A percentile compares a stretch with the other conserved stretches of the same genome.
These are phyloP conservation scores for Fabrea salina DNA, from an alignment of 169 alveolate species.

Conservation along the genomic window DNA sequence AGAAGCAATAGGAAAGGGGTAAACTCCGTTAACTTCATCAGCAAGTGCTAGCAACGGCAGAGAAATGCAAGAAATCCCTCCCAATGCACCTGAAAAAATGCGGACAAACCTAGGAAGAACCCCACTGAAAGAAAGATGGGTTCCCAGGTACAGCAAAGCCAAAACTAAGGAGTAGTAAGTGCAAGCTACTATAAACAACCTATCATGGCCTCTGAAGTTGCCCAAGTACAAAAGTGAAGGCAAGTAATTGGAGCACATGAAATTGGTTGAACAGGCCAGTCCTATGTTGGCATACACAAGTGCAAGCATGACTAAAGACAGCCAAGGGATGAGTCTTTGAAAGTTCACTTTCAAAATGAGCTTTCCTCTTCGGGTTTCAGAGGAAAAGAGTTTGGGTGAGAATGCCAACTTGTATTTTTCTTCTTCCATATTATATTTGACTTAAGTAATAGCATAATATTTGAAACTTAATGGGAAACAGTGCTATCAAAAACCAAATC, in stretches of 20 bases:
- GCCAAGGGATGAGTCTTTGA: neutral
- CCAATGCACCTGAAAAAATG: neutral
- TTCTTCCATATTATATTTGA: too few species aligned
- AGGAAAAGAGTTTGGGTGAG: too few species aligned
- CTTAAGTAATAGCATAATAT: too few species aligned
- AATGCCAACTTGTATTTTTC: too few species aligned
- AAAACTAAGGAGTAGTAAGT: constrained; percentile 3
- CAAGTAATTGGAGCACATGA: neutral
- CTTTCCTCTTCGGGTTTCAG: too few species aligned
- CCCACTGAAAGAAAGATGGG: neutral
- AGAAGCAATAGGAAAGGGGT: neutral
- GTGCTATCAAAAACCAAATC: neutral
- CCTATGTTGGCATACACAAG: neutral
- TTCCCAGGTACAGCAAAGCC: neutral
- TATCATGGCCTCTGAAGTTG: constrained; percentile 34
- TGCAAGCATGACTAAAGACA: neutral
- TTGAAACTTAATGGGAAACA: constrained; percentile 32
- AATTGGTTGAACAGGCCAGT: constrained; percentile 22
- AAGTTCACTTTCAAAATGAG: too few species aligned
- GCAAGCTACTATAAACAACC: constrained; percentile 25
- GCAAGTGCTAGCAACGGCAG: constrained; percentile 19
- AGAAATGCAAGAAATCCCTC: neutral
- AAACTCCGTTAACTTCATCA: constrained; percentile 14
- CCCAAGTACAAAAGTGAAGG: constrained; percentile 25
- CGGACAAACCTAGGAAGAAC: neutral